Conservation (phyloP, 352 stramenopile species). For the Pythium dissotocum region DNA sequence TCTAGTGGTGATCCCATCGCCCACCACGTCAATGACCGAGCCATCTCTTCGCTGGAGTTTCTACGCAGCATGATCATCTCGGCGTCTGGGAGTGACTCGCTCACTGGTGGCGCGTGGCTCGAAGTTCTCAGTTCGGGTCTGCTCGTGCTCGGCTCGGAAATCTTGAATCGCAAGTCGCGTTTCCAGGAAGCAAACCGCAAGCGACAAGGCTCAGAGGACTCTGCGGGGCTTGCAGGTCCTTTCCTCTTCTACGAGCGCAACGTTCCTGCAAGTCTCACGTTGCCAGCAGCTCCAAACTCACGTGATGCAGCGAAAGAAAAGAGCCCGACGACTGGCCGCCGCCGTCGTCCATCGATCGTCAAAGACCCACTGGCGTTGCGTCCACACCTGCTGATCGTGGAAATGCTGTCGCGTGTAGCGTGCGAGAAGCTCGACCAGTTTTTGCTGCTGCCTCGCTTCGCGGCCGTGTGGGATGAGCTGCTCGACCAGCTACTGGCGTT, state of each 20-base stretch:
- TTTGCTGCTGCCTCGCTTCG: slow-evolving; percentile 39
- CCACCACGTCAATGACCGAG: slow-evolving; percentile 38
- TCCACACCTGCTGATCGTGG: slow-evolving; percentile 58
- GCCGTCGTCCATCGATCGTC: slow-evolving; percentile 49
- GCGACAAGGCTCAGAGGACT: slow-evolving; percentile 14
- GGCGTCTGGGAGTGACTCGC: slow-evolving; percentile 32
- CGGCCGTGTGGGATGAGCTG: slow-evolving; percentile 53
- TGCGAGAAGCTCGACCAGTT: slow-evolving; percentile 63
- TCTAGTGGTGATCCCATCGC: slow-evolving; percentile 26
- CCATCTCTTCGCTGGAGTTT: slow-evolving; percentile 46
- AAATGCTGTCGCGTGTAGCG: slow-evolving; percentile 63
- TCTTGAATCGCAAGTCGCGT: slow-evolving; percentile 46
- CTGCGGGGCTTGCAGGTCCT: background rate
- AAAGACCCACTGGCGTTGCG: slow-evolving; percentile 61
- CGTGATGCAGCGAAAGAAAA: slow-evolving; percentile 11
- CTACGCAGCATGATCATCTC: slow-evolving; percentile 57
- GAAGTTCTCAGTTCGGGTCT: slow-evolving; percentile 59
- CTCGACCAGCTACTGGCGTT: slow-evolving; percentile 55
- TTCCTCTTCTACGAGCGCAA: slow-evolving; percentile 64
- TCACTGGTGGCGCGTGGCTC: slow-evolving; percentile 52
- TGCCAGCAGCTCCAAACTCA: background rate
- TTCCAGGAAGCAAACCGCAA: slow-evolving; percentile 23
- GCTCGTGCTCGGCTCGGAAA: slow-evolving; percentile 53
- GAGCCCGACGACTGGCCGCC: slow-evolving; percentile 16
- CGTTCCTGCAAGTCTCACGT: slow-evolving; percentile 26